Evolutionary conservation across 1,284 basidiomycete genomes (phyloP), one percentile per base, ranked within the genome.

Genomic region (Phaffia rhodozyma): DNA sequence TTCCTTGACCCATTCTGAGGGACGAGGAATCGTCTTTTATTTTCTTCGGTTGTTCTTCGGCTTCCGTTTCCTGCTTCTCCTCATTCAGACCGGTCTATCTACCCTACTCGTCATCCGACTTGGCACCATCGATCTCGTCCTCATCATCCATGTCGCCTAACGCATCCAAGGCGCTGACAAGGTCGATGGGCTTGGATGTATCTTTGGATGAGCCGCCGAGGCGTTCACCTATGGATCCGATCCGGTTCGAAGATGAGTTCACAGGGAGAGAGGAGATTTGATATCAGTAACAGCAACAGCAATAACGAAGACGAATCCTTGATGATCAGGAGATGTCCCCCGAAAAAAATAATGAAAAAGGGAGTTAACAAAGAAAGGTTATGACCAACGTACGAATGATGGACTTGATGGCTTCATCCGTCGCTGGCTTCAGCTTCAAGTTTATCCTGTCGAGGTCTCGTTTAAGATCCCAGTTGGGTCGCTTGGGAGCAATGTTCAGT

Each of bases 381-480:
- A 43, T 11, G 9, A 9, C 32, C 32, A 5, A 43, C 86, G 72
- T 71, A 93, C 93, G 86, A 72, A 97, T 97, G 27, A 97, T 81
- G 6, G 86, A 87, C 69, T 94, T 87, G 67, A 96, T 88, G 1
- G 93, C 86, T 73, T 94, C 88, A 69, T 94, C 89, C 1, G 91
- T 96, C 74, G 84, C 84, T 67, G 89, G 80, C 72, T 96, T 90
- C n/a, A 97, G 79, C 73, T 86, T 93, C 16, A 83, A 81, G 60
- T 94, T 79, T 71, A 93, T 89, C 77, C 87, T 90, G 63, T 91
- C 88, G 76, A 93, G 85, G 72, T 97, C 91, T 56, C 93, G 84
- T 75, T 94, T 97, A 68, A 98, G 78, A 75, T 97, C 94, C 93
- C 94, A 97, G 75, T 97, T 97, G 13, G 88, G 84, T 58, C 91